phyloP scores from a whole-genome alignment of 2,329 filamentous ascomycete species.

The Paramyrothecium roridum region DNA sequence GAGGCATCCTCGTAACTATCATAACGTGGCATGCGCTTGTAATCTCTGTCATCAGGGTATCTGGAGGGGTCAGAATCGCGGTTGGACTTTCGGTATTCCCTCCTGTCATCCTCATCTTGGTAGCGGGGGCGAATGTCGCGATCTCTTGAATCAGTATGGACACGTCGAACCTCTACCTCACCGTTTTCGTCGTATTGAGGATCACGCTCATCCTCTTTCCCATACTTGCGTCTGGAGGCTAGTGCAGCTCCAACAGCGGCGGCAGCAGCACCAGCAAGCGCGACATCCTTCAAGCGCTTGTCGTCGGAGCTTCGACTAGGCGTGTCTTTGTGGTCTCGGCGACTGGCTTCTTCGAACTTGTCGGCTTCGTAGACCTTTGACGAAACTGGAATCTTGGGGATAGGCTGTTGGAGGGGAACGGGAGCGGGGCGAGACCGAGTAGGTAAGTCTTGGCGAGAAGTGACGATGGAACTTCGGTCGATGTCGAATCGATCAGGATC shows the following conservation, averaged over 20 bases:
- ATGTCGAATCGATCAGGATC: slow-evolving; percentile 64
- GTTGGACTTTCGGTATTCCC: slow-evolving; percentile 24
- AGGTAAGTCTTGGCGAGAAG: slow-evolving; percentile 35
- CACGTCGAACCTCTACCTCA: slow-evolving; percentile 11
- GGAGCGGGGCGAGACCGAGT: slow-evolving; percentile 49
- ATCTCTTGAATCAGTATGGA: slow-evolving; percentile 7
- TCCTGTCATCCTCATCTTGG: slow-evolving; percentile 13
- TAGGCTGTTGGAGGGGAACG: slow-evolving; percentile 78
- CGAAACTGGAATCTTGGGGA: slow-evolving; percentile 72
- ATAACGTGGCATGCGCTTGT: slow-evolving; percentile 24
- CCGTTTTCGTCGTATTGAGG: slow-evolving; percentile 10
- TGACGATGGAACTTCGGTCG: slow-evolving; percentile 44
- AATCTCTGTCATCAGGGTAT: slow-evolving; percentile 22
- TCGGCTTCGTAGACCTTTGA: slow-evolving; percentile 61
- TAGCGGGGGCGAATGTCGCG: slow-evolving; percentile 15
- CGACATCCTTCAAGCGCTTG: slow-evolving; percentile 38
- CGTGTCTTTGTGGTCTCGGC: slow-evolving; percentile 26
- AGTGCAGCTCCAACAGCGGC: slow-evolving; percentile 40
- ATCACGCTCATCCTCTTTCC: slow-evolving; percentile 12
- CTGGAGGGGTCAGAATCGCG: slow-evolving; percentile 24
- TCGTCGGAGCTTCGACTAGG: slow-evolving; percentile 30
- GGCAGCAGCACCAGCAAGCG: slow-evolving; percentile 45
- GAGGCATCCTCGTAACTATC: slow-evolving; percentile 26
- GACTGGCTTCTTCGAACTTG: slow-evolving; percentile 31
- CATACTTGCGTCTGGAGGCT: slow-evolving; percentile 18